Conservation (phyloP, 2,329 filamentous ascomycete genomes). For the Hyphodiscus sp. region DNA sequence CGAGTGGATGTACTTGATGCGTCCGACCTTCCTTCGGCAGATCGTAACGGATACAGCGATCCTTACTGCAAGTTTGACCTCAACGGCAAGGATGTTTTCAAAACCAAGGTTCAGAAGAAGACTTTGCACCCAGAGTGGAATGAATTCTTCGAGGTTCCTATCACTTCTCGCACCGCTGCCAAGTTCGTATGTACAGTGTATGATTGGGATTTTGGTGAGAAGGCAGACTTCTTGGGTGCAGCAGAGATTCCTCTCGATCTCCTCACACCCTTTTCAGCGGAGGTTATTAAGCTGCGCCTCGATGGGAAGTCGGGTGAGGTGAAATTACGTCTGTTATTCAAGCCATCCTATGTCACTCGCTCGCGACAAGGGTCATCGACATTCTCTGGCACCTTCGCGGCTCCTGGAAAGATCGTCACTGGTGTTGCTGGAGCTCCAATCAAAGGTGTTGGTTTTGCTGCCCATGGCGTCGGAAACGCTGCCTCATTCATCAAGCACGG, state of each 20-base stretch:
- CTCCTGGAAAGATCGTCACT: constrained; percentile 81
- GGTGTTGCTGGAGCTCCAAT: constrained; percentile 81
- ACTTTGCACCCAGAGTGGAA: constrained; percentile 94
- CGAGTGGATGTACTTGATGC: constrained; percentile 91
- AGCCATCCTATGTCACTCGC: constrained; percentile 82
- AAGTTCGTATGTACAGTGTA: constrained; percentile 79
- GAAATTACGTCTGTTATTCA: constrained; percentile 81
- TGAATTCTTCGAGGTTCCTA: constrained; percentile 80
- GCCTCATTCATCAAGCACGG: constrained; percentile 86
- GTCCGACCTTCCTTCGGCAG: constrained; percentile 80
- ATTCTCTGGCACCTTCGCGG: constrained; percentile 83
- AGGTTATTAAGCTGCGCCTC: constrained; percentile 67
- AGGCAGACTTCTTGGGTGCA: constrained; percentile 82
- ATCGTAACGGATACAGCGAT: constrained; percentile 94
- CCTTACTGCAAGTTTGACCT: constrained; percentile 94
- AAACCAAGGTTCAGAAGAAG: constrained; percentile 96
- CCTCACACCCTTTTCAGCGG: constrained; percentile 77
- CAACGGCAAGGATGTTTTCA: constrained; percentile 84
- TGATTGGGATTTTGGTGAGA: constrained; percentile 96
- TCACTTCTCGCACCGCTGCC: constrained; percentile 78
- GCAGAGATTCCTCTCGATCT: constrained; percentile 68
- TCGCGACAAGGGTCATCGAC: constrained; percentile 85
- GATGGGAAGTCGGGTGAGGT: constrained; percentile 87
- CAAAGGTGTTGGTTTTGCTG: constrained; percentile 79
- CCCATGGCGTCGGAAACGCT: constrained; percentile 64